A percentile compares a stretch with the other conserved stretches of the same genome.
phyloP scores from a whole-genome alignment of 345 rosid species.

The Citrus australasica region DNA sequence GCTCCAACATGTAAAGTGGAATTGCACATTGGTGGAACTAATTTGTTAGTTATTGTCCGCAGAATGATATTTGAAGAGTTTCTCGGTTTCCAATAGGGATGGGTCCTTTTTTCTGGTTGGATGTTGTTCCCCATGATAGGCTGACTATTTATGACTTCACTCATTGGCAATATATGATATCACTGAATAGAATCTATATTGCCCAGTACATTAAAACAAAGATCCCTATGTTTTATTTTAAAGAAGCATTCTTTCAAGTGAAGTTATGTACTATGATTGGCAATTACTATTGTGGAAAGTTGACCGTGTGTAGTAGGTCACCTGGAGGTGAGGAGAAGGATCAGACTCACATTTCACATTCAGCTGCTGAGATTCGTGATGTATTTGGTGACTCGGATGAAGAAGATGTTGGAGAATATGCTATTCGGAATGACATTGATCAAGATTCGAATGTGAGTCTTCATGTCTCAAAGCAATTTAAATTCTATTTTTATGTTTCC shows the following conservation, averaged over 20 bases:
- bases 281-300: slow-evolving; percentile 6
- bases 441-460: slow-evolving; percentile 62
- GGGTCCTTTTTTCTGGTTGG: not conserved
- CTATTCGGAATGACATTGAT: slow-evolving; percentile 60
- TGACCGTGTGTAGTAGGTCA: slow-evolving; percentile 43
- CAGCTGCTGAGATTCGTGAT: slow-evolving; percentile 90
- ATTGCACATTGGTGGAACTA: not conserved
- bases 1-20: not conserved
- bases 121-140: not conserved
- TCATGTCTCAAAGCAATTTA: slow-evolving; percentile 6
- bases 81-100: not conserved
- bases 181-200: not conserved
- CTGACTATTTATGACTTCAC: not conserved
- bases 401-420: slow-evolving; percentile 75
- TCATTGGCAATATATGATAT: not conserved
- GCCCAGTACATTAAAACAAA: not conserved
- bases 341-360: slow-evolving; percentile 46
- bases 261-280: slow-evolving; percentile 13
- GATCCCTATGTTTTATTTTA: slow-evolving; percentile 7
- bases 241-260: slow-evolving; percentile 7
- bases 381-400: slow-evolving; percentile 99
- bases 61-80: not conserved
- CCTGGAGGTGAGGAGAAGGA: slow-evolving; percentile 62
- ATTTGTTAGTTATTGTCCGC: not conserved
- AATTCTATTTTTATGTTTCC: slow-evolving; percentile 1